These are phyloP conservation scores for Cadophora sp. DNA, from an alignment of 2,329 filamentous ascomycete genomes.

Conservation along the genomic window DNA sequence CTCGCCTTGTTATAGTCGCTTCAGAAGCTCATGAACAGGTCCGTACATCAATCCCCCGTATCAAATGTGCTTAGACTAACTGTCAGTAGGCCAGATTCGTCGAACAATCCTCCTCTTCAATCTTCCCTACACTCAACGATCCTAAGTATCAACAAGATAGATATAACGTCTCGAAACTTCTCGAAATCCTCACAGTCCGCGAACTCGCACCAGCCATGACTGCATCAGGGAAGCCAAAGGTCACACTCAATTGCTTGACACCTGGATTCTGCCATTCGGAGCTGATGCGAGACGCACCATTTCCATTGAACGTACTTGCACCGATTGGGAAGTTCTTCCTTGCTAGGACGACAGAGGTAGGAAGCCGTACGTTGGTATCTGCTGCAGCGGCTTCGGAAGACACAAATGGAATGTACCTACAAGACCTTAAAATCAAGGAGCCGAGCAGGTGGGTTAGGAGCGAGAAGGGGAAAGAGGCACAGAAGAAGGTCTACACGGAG, in stretches of 20 bases:
- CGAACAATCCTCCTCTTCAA: conserved; percentile 33
- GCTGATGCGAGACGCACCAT: conserved; percentile 43
- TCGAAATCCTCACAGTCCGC: conserved; percentile 45
- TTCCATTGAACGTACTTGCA: conserved; percentile 36
- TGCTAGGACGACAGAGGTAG: conserved; percentile 45
- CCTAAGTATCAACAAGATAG: conserved; percentile 38
- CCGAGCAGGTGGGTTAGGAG: conserved; percentile 48
- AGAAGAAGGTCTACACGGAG: conserved; percentile 52
- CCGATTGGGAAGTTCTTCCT: conserved; percentile 39
- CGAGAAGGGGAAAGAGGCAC: conserved; percentile 47
- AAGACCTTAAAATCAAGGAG: conserved; percentile 38
- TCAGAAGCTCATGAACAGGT: conserved; percentile 42
- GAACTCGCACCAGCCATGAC: conserved; percentile 42
- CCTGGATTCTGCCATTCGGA: conserved; percentile 47
- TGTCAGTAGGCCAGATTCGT: conserved; percentile 39
- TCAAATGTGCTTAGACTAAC: not conserved
- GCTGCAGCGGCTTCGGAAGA: conserved; percentile 42
- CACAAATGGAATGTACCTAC: conserved; percentile 44
- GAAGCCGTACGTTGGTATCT: conserved; percentile 46
- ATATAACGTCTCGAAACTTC: conserved; percentile 48
- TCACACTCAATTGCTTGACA: conserved; percentile 46
- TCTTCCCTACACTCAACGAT: conserved; percentile 36
- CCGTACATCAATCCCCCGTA: not conserved
- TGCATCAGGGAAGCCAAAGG: conserved; percentile 36
- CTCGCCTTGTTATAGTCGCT: conserved; percentile 39